Evolutionary conservation across 306 rosid species (phyloP), one percentile per base, ranked within the genome.

Genomic region (Dicorynia guianensis): DNA sequence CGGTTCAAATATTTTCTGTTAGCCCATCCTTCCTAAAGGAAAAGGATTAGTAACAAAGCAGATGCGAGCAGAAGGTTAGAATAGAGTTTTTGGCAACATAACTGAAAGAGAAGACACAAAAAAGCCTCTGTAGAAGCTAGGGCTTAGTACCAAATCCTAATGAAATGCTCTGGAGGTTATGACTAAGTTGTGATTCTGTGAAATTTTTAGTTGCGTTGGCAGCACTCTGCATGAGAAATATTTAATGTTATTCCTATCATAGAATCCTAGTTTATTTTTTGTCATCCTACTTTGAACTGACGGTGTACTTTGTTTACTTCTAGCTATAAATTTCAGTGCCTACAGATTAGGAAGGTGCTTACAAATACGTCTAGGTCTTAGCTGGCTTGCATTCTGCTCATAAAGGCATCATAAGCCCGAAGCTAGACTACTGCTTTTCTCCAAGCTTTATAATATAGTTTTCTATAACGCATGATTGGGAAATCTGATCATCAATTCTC

Each of bases 11-110:
- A 54, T 43, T 52, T 33, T 14, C 35, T 19, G 8, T 17, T 67
- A 11, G 76, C 43, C 60, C 67, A 57, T 65, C 55, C 34, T 72
- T 65, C 39, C 20, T 63, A 58, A 20, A 11, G 49, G 39, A 13
- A 18, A 56, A 53, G 9, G 18, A 11, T n/a, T n/a, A n/a, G n/a
- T n/a, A n/a, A n/a, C n/a, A n/a, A n/a, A n/a, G n/a, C n/a, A n/a
- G n/a, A 64, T 7, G 42, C 35, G 7, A 39, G 58, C 36, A 33
- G 17, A 12, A 50, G 52, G 50, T 11, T 70, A 36, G 7, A 73
- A 43, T 36, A 64, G 9, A 47, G 13, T 34, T 25, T 46, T 48
- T 25, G 30, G 30, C 30, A 25, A 19, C 20, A 64, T 44, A 44
- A 4, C 74, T 64, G 44, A 18, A 25, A 25, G 30, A 25, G 30